Base-by-base conservation (phyloP, 1,284 basidiomycete species). In the Vanrija pseudolonga region DNA sequence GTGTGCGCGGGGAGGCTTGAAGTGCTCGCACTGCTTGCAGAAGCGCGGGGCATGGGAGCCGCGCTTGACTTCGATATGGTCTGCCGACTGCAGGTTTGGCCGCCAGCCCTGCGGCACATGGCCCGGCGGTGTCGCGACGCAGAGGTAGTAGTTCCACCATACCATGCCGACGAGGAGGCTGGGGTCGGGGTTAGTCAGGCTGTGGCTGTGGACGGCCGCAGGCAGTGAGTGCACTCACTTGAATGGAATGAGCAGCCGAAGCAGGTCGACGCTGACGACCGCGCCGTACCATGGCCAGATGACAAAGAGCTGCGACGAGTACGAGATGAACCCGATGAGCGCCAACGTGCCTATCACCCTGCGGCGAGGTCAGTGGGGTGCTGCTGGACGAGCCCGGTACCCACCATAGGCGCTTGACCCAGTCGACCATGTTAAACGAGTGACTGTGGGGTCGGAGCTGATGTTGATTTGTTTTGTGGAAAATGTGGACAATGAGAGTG, bases 261-360 rank as follows among this genome's bases (percentile, higher is more conserved):
- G 64, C 24, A 95, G 83, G 57, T 89, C 85, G 20, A 87, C 73
- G 7, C 88, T 87, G 57, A 88, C 62, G 47, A 74, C 84, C 36
- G 81, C 73, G 43, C 89, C 87, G 66, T 92, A 92, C 88, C 89
- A 93, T 39, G 91, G 91, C 87, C 89, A 90, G 73, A 94, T 84
- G 61, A 96, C 80, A 74, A 89, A 93, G 67, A 93, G 82, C 73
- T 97, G 93, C 2, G 87, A 84, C 14, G 88, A 86, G 72, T 90
- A 90, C 2, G 88, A 83, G 64, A 96, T 91, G 76, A 95, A 97
- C 44, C 80, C 84, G 63, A 97, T 94, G 45, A 97, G 82, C 63
- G 77, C 77, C 42, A 86, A 77, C 48, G 90, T 90, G 62, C 85
- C 83, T 9, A 47, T 51, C 40, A 80, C 72, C 79, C 80, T 80